These are phyloP conservation scores for Marasmius oreades DNA, from an alignment of 1,284 basidiomycete genomes.

Conservation along the genomic window DNA sequence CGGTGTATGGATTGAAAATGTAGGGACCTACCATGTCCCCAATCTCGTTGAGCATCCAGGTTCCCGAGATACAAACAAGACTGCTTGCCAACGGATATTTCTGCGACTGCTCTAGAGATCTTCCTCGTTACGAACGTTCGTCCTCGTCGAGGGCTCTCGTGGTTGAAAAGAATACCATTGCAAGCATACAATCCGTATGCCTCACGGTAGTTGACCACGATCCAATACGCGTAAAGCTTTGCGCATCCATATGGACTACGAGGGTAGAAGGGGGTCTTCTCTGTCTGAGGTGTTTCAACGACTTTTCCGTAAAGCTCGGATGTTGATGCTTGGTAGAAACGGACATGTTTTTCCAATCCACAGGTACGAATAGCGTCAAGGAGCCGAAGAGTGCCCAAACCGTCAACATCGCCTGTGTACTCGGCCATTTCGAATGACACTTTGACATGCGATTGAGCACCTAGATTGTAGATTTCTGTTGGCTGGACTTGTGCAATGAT, in stretches of 20 bases:
- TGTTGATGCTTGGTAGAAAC: constrained; percentile 92
- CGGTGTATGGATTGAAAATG: neutral
- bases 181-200: constrained; percentile 91
- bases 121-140: constrained; percentile 93
- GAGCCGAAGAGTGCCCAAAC: constrained; percentile 84
- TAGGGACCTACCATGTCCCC: constrained; percentile 77
- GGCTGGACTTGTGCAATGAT: constrained; percentile 90
- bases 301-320: constrained; percentile 94
- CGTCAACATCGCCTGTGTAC: constrained; percentile 93
- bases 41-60: constrained; percentile 87
- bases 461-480: constrained; percentile 92
- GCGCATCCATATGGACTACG: constrained; percentile 90
- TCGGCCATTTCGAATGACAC: constrained; percentile 97
- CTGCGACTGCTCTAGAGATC: constrained; percentile 85
- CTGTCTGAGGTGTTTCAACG: constrained; percentile 85
- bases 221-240: constrained; percentile 88
- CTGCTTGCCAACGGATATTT: constrained; percentile 84
- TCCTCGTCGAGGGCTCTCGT: constrained; percentile 88
- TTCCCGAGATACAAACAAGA: constrained; percentile 87
- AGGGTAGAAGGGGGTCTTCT: constrained; percentile 92
- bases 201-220: constrained; percentile 89
- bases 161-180: constrained; percentile 91
- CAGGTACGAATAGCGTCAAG: constrained; percentile 92
- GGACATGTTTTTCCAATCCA: constrained; percentile 81
- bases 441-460: constrained; percentile 95